Evolutionary conservation across 2,329 filamentous ascomycete genomes (phyloP).

Genomic region (Cucurbitaria berberidis): DNA sequence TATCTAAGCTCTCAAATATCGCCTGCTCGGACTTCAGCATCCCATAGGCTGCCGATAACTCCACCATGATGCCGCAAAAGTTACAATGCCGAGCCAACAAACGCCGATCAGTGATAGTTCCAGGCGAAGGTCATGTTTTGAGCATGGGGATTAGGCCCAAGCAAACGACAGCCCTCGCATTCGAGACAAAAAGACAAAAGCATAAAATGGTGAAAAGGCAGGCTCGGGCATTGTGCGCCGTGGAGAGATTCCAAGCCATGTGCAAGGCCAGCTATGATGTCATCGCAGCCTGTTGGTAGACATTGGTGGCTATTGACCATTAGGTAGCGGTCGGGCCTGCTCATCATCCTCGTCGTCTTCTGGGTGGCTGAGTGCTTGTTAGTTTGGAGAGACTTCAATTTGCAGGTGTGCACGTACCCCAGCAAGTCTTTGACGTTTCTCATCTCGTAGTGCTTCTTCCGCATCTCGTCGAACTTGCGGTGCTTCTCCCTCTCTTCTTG

Average conservation of each 20-base stretch:
- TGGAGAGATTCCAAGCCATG: not conserved
- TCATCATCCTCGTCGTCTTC: slow-evolving; percentile 37
- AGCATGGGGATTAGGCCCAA: not conserved
- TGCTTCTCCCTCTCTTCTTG: slow-evolving; percentile 88
- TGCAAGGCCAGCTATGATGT: not conserved
- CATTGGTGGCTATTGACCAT: slow-evolving; percentile 23
- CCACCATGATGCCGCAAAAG: slow-evolving; percentile 21
- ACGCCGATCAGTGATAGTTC: not conserved
- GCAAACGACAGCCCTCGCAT: not conserved
- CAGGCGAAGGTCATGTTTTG: not conserved
- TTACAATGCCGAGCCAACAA: not conserved
- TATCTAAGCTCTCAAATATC: not conserved
- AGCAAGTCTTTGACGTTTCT: slow-evolving; percentile 87
- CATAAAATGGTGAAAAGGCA: not conserved
- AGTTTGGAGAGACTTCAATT: not conserved
- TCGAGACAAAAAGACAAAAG: not conserved
- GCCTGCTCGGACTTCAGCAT: not conserved
- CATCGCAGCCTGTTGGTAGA: slow-evolving; percentile 12
- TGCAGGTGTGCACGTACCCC: slow-evolving; percentile 59
- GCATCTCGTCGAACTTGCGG: slow-evolving; percentile 83
- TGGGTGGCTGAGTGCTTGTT: slow-evolving; percentile 23
- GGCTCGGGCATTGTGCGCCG: not conserved
- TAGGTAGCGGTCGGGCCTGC: slow-evolving; percentile 21
- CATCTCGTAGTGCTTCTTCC: slow-evolving; percentile 99
- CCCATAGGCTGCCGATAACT: slow-evolving; percentile 7